Conservation (phyloP, 495 filamentous ascomycete genomes). For the Trichoderma virens region DNA sequence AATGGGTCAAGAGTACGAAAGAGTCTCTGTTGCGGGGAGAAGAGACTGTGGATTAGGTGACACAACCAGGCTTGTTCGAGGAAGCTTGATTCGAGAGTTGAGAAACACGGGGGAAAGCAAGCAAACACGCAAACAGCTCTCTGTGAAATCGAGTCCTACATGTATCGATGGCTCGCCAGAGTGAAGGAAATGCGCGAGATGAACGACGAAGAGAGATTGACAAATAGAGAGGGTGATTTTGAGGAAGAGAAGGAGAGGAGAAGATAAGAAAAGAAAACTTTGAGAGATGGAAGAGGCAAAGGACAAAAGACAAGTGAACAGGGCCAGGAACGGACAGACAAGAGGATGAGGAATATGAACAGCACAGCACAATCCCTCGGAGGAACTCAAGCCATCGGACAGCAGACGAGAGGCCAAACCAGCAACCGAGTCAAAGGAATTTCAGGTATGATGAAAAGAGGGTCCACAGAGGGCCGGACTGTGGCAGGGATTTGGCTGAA, state of each 20-base stretch:
- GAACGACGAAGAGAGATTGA: neutral
- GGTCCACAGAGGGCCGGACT: neutral
- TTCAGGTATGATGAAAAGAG: neutral
- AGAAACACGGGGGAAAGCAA: neutral
- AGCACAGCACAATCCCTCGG: too few species aligned
- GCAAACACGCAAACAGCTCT: conserved; percentile 12
- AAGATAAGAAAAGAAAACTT: neutral
- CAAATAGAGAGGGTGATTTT: neutral
- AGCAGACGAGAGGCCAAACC: neutral
- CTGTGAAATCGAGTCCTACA: neutral
- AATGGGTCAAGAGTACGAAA: neutral
- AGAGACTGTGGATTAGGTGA: neutral
- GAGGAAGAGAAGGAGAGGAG: neutral
- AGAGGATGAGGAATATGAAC: too few species aligned
- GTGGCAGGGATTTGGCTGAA: neutral
- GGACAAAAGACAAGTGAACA: too few species aligned
- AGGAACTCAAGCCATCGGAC: neutral
- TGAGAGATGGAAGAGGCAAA: too few species aligned
- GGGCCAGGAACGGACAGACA: too few species aligned
- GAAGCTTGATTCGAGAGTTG: neutral
- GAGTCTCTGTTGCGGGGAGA: neutral
- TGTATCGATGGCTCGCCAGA: neutral
- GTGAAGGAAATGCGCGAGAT: neutral
- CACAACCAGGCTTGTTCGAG: neutral
- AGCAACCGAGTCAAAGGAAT: conserved; percentile 1